Base-by-base conservation (phyloP, 768 basidiomycete species). In the Cantharellus cinnabarinus region DNA sequence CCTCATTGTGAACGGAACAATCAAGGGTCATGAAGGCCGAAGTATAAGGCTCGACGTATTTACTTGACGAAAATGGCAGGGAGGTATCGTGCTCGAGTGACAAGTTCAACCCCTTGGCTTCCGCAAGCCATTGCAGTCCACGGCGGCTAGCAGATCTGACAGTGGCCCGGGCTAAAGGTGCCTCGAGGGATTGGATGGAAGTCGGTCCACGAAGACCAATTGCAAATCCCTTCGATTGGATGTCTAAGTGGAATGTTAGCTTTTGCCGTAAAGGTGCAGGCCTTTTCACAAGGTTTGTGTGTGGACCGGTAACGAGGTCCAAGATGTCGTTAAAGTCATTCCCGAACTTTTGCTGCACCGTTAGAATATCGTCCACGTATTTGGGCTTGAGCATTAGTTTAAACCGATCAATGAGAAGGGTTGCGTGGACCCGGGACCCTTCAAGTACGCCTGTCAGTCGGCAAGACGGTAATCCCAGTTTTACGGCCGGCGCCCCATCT, bases 11-110 rank as follows among this genome's bases (percentile, higher is more conserved):
- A 2, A 67, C 71, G 48, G 77, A 75, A 65, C 87, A 74, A 65
- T 94, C 86, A 51, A 95, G 73, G 41, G 80, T 77, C 60, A 95
- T 85, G 68, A 90, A 95, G 0, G 89, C 91, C 3, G 85, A 84
- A 14, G 78, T 73, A 62, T 79, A 81, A 54, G 75, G 77, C 52
- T 54, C 52, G 14, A 10, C 7, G 7, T 54, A 7, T 58, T 80
- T 74, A 66, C 79, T 77, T 66, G 81, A 78, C 54, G 70, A 67
- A 56, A 69, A 64, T 61, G 72, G 69, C 59, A 66, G 67, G 41
- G 72, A 62, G 2, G 73, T 71, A 56, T 77, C 73, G 20, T 88
- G 82, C 1, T 83, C 85, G 37, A 97, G 74, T 1, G 89, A 94
- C n/a, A 95, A 71, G 0, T 83, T 81, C 51, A 97, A 72, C 65